A percentile compares a stretch with the other conserved stretches of the same genome.
These are phyloP conservation scores for Mollisiaceae sp. DNA, from an alignment of 2,329 filamentous ascomycete species.

Conservation along the genomic window DNA sequence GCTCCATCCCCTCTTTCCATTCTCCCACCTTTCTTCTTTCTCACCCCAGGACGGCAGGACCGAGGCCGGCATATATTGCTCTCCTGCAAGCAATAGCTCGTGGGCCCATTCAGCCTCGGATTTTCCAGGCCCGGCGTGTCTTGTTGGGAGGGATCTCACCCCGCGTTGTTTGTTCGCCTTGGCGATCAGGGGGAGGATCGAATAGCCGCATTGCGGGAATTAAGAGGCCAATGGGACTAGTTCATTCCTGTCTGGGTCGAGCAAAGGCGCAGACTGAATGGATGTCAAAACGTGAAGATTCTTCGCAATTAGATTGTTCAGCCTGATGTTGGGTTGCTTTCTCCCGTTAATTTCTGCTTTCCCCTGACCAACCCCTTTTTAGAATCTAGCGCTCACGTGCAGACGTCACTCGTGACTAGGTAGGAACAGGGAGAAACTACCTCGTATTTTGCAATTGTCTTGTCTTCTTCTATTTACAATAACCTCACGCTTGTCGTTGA, in stretches of 20 bases:
- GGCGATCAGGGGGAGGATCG: constrained; percentile 9
- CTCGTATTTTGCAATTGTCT: too few species aligned
- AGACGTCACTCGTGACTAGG: neutral
- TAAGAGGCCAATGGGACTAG: constrained; percentile 13
- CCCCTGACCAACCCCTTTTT: neutral
- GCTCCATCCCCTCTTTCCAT: neutral
- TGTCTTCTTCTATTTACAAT: neutral
- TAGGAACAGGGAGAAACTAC: neutral
- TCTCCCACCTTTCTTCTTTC: neutral
- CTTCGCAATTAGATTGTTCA: constrained; percentile 9
- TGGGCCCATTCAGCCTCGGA: neutral
- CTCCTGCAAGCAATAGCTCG: neutral
- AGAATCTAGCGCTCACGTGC: neutral
- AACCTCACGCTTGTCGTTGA: neutral
- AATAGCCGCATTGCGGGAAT: constrained; percentile 14
- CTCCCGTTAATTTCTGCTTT: neutral
- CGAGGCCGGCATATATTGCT: constrained; percentile 1
- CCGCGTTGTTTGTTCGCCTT: constrained; percentile 10
- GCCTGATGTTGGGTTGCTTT: neutral
- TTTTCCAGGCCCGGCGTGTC: neutral
- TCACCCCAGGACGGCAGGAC: neutral
- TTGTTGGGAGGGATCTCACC: constrained; percentile 2
- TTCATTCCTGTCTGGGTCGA: neutral
- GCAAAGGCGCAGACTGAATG: neutral
- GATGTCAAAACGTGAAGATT: neutral